These are phyloP conservation scores for Ajuga chamaepitys DNA, from an alignment of 257 asterid genomes.

Conservation along the genomic window DNA sequence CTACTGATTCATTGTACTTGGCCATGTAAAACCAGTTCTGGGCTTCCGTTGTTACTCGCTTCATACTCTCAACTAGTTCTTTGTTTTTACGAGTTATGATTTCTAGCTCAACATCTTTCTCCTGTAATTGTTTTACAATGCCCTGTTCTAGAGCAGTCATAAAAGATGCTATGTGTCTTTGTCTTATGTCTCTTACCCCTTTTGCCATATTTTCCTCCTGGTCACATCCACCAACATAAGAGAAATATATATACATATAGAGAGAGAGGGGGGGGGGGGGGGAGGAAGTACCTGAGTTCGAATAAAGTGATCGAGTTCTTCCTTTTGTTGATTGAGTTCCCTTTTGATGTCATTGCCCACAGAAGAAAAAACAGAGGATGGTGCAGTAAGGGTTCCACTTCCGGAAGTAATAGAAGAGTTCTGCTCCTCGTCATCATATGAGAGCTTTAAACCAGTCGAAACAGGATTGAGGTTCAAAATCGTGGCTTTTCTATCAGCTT, in stretches of 20 bases:
- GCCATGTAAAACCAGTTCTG: slow-evolving; percentile 86
- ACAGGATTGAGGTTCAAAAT: slow-evolving; percentile 53
- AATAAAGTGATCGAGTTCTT: slow-evolving; percentile 55
- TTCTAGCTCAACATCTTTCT: slow-evolving; percentile 64
- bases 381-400: slow-evolving; percentile 45
- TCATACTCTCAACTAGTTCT: slow-evolving; percentile 64
- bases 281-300: slow-evolving; percentile 61
- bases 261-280: background rate
- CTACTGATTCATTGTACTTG: slow-evolving; percentile 76
- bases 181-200: slow-evolving; percentile 57
- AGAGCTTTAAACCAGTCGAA: slow-evolving; percentile 78
- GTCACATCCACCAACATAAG: slow-evolving; percentile 1
- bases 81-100: slow-evolving; percentile 48
- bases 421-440: slow-evolving; percentile 77
- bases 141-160: slow-evolving; percentile 45
- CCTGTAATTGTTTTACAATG: slow-evolving; percentile 39
- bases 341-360: slow-evolving; percentile 42
- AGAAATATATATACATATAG: background rate
- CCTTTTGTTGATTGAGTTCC: slow-evolving; percentile 55
- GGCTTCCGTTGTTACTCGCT: slow-evolving; percentile 59
- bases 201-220: slow-evolving; percentile 64
- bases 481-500: slow-evolving; percentile 35
- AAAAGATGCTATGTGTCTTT: slow-evolving; percentile 65
- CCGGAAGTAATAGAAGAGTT: slow-evolving; percentile 71
- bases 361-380: slow-evolving; percentile 48